Conservation (phyloP, 192 early-diverging fungal genomes). For the Umbelopsis isabellina region DNA sequence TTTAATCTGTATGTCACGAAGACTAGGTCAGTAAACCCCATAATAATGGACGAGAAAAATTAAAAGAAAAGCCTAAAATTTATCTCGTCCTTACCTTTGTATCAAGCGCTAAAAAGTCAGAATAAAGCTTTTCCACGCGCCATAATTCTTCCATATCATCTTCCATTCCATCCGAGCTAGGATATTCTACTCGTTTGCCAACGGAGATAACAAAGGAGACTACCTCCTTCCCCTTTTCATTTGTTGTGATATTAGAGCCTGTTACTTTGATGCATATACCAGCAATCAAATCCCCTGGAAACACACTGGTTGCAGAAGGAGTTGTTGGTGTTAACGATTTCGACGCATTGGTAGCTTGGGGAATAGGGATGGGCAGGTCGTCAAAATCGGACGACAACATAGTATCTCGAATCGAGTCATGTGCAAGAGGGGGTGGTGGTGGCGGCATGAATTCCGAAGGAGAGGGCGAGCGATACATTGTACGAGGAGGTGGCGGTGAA, state of each 20-base stretch:
- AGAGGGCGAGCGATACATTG: background rate
- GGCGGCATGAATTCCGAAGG: background rate
- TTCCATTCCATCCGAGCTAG: background rate
- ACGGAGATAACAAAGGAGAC: constrained; percentile 62
- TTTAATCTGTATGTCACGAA: constrained; percentile 37
- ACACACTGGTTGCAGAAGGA: background rate
- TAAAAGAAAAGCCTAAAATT: no score
- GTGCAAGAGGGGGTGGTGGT: background rate
- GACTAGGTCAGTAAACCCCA: background rate
- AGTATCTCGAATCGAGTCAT: constrained; percentile 20
- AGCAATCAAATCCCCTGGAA: constrained; percentile 16
- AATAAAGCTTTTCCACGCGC: constrained; percentile 87
- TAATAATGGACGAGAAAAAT: no score
- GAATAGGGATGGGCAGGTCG: constrained; percentile 9
- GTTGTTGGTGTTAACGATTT: background rate
- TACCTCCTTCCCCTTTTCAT: constrained; percentile 80
- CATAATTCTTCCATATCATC: constrained; percentile 64
- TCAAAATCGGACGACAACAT: constrained; percentile 14
- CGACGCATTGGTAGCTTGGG: background rate
- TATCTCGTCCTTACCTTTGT: constrained; percentile 72
- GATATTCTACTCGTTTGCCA: constrained; percentile 17
- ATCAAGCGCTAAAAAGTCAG: constrained; percentile 85
- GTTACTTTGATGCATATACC: constrained; percentile 41
- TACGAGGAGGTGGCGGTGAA: constrained; percentile 3
- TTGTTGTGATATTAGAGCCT: constrained; percentile 65